Base-by-base conservation (phyloP, 1,284 basidiomycete genomes). In the Coniferiporia sulphurascens region DNA sequence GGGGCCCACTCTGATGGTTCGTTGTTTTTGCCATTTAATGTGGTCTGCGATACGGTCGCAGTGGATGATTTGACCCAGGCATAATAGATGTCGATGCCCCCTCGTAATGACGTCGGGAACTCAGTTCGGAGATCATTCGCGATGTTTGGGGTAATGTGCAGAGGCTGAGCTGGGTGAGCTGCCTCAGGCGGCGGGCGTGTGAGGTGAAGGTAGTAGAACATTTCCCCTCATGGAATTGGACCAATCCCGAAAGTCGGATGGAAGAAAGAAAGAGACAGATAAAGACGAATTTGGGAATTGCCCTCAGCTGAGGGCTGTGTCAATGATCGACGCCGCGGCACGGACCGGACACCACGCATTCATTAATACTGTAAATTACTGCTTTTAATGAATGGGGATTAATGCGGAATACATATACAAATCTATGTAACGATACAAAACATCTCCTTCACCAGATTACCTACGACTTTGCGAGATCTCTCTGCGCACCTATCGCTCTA, bases 101-200 rank as follows among this genome's bases (percentile, higher is more conserved):
- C 70, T 12, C 57, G 44, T 41, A 74, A 68, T 65, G 74, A 81
- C 12, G 27, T 21, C 8, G 51, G 52, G 1, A 75, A 72, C 64
- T 89, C 87, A n/a, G 88, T 91, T 22, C 89, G 80, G 48, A 92
- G 76, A 65, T 91, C 89, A 67, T 92, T 91, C n/a, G 83, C 79
- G 61, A 92, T 81, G 69, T 91, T 87, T 0, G 87, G 87, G 1
- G 82, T 88, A 51, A 91, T 78, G 9, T 74, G 69, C 44, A 91
- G 70, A 6, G 75, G 68, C 19, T 65, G 64, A 10, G 64, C 58
- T 1, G 72, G 73, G 10, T 71, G 71, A 1, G 74, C 73, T 54
- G 79, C 76, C 8, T 71, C 65, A 9, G 86, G 86, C 10, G 89
- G 90, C 15, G 89, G 87, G 56, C 88, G 82, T 15, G 91, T 79